phyloP scores from a whole-genome alignment of 108 stramenopile species.

The Nitzschia putrida region DNA sequence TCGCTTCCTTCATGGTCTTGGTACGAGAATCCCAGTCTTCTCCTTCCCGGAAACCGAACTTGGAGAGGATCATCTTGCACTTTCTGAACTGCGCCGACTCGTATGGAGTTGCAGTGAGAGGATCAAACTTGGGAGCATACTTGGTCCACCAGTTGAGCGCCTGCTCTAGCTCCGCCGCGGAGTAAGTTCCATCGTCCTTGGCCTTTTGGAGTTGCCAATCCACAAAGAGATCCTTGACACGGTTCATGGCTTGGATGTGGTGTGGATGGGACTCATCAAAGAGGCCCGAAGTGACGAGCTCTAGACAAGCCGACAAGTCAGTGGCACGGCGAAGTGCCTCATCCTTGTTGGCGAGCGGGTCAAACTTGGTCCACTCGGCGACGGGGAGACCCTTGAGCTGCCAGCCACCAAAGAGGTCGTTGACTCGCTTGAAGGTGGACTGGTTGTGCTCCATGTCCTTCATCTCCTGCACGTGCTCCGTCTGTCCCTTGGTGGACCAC shows the following conservation, averaged over 20 bases:
- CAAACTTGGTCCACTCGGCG: slow-evolving; percentile 28
- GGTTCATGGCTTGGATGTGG: slow-evolving; percentile 32
- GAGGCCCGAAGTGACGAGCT: slow-evolving; percentile 23
- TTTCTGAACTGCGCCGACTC: slow-evolving; percentile 31
- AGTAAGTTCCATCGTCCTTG: slow-evolving; percentile 6
- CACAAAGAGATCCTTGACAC: slow-evolving; percentile 29
- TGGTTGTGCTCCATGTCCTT: slow-evolving; percentile 28
- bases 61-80: slow-evolving; percentile 23
- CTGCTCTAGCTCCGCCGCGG: slow-evolving; percentile 43
- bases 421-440: slow-evolving; percentile 42
- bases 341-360: slow-evolving; percentile 24
- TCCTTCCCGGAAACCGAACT: slow-evolving; percentile 34
- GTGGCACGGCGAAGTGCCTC: slow-evolving; percentile 28
- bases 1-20: slow-evolving; percentile 33
- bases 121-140: slow-evolving; percentile 38
- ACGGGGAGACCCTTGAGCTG: slow-evolving; percentile 30
- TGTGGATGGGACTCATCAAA: slow-evolving; percentile 34
- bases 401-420: slow-evolving; percentile 44
- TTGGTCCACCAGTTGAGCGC: slow-evolving; percentile 44
- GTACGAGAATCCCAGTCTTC: slow-evolving; percentile 29
- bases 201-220: slow-evolving; percentile 36
- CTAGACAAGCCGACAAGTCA: slow-evolving; percentile 30
- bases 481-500: slow-evolving; percentile 30
- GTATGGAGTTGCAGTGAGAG: slow-evolving; percentile 24
- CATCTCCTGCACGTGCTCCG: slow-evolving; percentile 19